Conservation (phyloP, 257 asterid genomes). For the Salvia rosmarinus region DNA sequence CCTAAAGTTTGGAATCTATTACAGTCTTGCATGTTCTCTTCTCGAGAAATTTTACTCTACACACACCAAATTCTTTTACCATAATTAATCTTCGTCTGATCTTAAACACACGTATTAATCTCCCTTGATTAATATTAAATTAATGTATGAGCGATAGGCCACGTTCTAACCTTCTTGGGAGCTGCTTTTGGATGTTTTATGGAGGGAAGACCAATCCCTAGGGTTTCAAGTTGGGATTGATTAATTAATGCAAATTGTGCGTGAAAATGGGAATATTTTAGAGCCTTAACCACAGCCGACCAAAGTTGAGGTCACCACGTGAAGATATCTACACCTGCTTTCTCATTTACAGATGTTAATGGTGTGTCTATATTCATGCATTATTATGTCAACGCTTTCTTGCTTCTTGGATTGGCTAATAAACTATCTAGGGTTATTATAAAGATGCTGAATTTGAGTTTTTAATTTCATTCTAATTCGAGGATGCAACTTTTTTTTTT, state of each 20-base stretch:
- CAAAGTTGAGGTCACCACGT: slow-evolving; percentile 53
- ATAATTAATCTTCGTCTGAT: background rate
- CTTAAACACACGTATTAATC: background rate
- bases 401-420: slow-evolving; percentile 18
- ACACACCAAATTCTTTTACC: background rate
- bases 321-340: slow-evolving; percentile 32
- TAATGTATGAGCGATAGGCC: slow-evolving; percentile 9
- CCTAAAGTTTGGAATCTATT: slow-evolving; percentile 43
- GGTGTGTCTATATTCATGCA: slow-evolving; percentile 19
- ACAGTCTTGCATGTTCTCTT: slow-evolving; percentile 43
- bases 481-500: too few relatives aligned
- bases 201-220: slow-evolving; percentile 23
- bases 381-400: slow-evolving; percentile 44
- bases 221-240: slow-evolving; percentile 39
- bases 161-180: slow-evolving; percentile 37
- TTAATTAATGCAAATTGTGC: slow-evolving; percentile 30
- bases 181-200: slow-evolving; percentile 18
- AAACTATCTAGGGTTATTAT: slow-evolving; percentile 5
- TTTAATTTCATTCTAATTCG: too few relatives aligned
- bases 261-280: slow-evolving; percentile 30
- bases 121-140: background rate
- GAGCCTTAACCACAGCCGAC: slow-evolving; percentile 46
- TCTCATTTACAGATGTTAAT: slow-evolving; percentile 35
- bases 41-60: slow-evolving; percentile 26
- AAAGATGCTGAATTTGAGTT: background rate